Base-by-base conservation (phyloP, 305 asterid species). In the Fraxinus ornus region DNA sequence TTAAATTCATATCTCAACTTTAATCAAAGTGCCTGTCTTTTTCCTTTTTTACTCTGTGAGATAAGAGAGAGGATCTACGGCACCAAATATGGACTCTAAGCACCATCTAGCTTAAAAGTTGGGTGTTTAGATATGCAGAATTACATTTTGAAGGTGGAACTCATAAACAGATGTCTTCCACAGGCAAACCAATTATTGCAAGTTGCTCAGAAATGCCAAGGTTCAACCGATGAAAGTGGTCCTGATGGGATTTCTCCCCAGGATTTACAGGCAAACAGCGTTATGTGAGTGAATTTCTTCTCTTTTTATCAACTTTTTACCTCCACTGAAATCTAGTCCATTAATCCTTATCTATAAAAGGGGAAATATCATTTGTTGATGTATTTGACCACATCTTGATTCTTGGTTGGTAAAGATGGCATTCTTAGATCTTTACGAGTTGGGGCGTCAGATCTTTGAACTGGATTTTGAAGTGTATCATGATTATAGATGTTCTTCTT, bases 141-240 rank as follows among this genome's bases (percentile, higher is more conserved):
- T 68, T 68, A 70, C 33, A 71, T 71, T 71, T 5, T 13, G 44
- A 71, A 5, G 37, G 75, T 70, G 76, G 47, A 81, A 37, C 60
- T 84, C 85, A 82, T 52, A 57, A 74, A 75, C 72, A 35, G 73
- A 76, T 19, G 75, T 77, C 84, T 62, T 84, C 26, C 81, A 86
- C 92, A 95, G 99, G 99, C 94, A 80, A 93, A 93, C 89, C 96
- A 93, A 85, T 85, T 95, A 64, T 88, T 95, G 44, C 98, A 93
- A 89, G 97, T 93, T 79, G 99, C 99, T 64, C 98, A 94, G 83
- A 94, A 93, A 90, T 95, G 97, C 89, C 97, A 93, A 75, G 92
- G 87, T 88, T 89, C 98, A 71, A 86, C 94, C 44, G 85, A 97
- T 72, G 97, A 94, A 89, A 91, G 93, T 83, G 98, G 98, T 64